Conservation (phyloP, 495 filamentous ascomycete genomes). For the Hypoxylon cercidicola region DNA sequence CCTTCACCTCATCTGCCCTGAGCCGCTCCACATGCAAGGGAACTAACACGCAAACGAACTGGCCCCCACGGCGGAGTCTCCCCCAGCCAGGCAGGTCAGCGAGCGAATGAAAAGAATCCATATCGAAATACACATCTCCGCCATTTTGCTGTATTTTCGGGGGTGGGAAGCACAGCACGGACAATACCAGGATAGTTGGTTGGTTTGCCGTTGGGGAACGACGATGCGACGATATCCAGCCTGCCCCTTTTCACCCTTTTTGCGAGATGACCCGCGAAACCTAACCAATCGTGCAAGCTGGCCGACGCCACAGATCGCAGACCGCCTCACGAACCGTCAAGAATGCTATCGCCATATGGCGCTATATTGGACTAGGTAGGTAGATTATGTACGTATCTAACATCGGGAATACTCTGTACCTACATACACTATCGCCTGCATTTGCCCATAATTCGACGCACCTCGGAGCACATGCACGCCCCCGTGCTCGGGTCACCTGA, state of each 20-base stretch:
- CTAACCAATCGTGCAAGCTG: conserved; percentile 25
- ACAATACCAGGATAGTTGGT: conserved; percentile 27
- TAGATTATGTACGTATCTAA: conserved; percentile 2
- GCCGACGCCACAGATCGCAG: conserved; percentile 34
- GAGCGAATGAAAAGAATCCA: conserved; percentile 6
- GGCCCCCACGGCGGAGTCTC: conserved; percentile 30
- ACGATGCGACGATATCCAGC: conserved; percentile 17
- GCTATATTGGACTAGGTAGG: conserved; percentile 7
- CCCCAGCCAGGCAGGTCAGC: conserved; percentile 10
- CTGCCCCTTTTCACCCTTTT: conserved; percentile 2
- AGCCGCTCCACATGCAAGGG: background rate
- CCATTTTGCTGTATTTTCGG: conserved; percentile 16
- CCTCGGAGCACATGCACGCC: conserved; percentile 31
- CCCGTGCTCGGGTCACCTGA: conserved; percentile 26
- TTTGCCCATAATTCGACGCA: conserved; percentile 34
- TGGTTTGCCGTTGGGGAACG: conserved; percentile 9
- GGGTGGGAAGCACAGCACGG: conserved; percentile 34
- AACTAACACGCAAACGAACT: conserved; percentile 8
- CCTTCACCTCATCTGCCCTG: conserved; percentile 8
- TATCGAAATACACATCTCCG: conserved; percentile 27
- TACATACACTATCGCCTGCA: conserved; percentile 17
- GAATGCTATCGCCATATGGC: conserved; percentile 22
- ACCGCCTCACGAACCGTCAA: conserved; percentile 12
- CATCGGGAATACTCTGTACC: conserved; percentile 20
- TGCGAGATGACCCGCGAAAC: conserved; percentile 31